Base-by-base conservation (phyloP, 805 yeast species). In the Yarrowia sp. region DNA sequence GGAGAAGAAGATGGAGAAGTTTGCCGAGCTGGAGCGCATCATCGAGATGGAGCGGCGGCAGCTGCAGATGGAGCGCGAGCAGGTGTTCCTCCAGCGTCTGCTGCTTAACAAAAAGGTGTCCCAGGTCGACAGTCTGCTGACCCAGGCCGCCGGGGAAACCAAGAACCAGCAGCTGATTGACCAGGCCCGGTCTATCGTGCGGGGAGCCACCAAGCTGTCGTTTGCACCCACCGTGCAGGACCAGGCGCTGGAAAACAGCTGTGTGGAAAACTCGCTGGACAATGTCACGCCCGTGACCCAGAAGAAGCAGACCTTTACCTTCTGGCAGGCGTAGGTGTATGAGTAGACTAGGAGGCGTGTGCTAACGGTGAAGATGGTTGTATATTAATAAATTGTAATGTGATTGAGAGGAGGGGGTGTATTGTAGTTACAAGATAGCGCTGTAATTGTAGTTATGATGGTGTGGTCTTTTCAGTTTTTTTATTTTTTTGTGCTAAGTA, bases 1-100 rank as follows among this genome's bases (percentile, higher is more conserved):
- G 67, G 92, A 91, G 67, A 76, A 85, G 67, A 94, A 94, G 77
- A 81, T 94, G 72, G 81, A 84, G 43, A 87, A 89, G 73, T 79
- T 95, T 69, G 82, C 84, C 70, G 80, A 83, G 69, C 82, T 94
- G 73, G 98, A 95, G 79, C 82, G 84, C 38, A 78, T 77, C 12
- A 75, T 81, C 16, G 83, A 81, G 71, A 75, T 77, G 12, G 83
- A 82, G 73, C 79, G 82, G 11, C 78, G 82, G 16, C 83, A 80
- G 70, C 71, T 82, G 63, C 83, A 81, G 68, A 71, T 74, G 48
- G 80, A 77, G 70, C 77, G 82, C 14, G 82, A 81, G 73, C 79
- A 81, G 66, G 73, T 81, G 42, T 82, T 91, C 67, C 78, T 89
- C 70, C 98, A 93, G 78, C 86, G 97, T 74, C 78, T 89, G 70